Conservation (phyloP, 2,329 filamentous ascomycete genomes). For the Bipolaris sorokiniana region DNA sequence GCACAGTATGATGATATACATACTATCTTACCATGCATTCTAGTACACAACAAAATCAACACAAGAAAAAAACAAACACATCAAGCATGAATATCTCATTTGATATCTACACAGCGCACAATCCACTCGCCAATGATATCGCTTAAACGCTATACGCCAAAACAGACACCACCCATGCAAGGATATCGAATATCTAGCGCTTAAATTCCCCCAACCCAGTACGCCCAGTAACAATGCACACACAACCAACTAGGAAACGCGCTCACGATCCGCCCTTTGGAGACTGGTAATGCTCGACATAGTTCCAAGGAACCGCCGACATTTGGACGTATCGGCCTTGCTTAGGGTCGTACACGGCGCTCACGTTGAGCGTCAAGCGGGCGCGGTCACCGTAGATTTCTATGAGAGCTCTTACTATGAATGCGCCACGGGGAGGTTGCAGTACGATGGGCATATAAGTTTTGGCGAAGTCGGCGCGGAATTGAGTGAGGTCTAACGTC, state of each 20-base stretch:
- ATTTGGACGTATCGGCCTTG: constrained; percentile 47
- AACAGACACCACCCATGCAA: constrained; percentile 7
- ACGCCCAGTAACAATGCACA: constrained; percentile 17
- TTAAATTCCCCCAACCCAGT: constrained; percentile 3
- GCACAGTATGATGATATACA: too few species aligned
- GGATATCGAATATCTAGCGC: constrained; percentile 4
- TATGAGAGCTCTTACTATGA: constrained; percentile 54
- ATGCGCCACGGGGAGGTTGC: constrained; percentile 53
- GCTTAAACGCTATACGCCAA: constrained; percentile 6
- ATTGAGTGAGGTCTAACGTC: constrained; percentile 36
- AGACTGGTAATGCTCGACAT: constrained; percentile 43
- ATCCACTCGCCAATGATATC: neutral
- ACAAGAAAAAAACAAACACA: too few species aligned
- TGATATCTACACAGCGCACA: neutral
- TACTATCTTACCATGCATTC: too few species aligned
- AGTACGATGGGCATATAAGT: constrained; percentile 22
- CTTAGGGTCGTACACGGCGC: constrained; percentile 55
- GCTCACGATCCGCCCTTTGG: constrained; percentile 44
- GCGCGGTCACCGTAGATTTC: constrained; percentile 54
- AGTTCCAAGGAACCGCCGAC: constrained; percentile 29
- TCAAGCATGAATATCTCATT: too few species aligned
- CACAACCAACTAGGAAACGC: neutral
- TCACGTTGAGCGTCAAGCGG: constrained; percentile 53
- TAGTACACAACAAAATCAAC: too few species aligned
- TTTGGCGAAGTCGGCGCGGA: constrained; percentile 33